Conservation (phyloP, 2,329 filamentous ascomycete species). For the Acephala macrosclerotiorum region DNA sequence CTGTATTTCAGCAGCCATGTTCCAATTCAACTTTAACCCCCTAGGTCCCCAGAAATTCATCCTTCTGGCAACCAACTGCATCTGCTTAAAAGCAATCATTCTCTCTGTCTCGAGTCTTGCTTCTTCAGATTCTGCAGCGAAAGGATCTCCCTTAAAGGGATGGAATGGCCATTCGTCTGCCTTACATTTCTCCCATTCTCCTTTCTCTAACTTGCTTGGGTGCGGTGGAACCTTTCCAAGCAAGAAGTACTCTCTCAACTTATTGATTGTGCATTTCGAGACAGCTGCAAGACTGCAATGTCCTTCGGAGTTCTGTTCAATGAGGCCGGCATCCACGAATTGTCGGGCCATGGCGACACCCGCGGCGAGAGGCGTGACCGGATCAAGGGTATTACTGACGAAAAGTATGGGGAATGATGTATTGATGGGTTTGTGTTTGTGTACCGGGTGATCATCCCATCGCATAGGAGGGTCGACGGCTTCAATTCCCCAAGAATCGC, state of each 20-base stretch:
- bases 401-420: slow-evolving; percentile 50
- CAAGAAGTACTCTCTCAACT: slow-evolving; percentile 38
- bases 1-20: background rate
- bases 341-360: slow-evolving; percentile 42
- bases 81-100: slow-evolving; percentile 24
- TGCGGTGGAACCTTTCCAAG: slow-evolving; percentile 37
- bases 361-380: slow-evolving; percentile 46
- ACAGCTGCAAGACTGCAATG: slow-evolving; percentile 39
- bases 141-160: slow-evolving; percentile 21
- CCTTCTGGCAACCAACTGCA: slow-evolving; percentile 18
- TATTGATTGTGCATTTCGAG: slow-evolving; percentile 37
- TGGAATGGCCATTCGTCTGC: slow-evolving; percentile 40
- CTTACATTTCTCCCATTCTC: slow-evolving; percentile 39
- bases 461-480: slow-evolving; percentile 38
- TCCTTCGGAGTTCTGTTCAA: slow-evolving; percentile 41
- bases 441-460: slow-evolving; percentile 40
- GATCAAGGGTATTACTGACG: slow-evolving; percentile 49
- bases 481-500: slow-evolving; percentile 37
- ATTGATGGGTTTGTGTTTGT: slow-evolving; percentile 39
- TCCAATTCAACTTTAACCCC: background rate
- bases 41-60: slow-evolving; percentile 1
- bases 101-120: slow-evolving; percentile 19
- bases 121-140: slow-evolving; percentile 16
- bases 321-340: slow-evolving; percentile 39
- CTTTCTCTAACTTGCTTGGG: slow-evolving; percentile 31